phyloP scores from a whole-genome alignment of 495 filamentous ascomycete species.

The Tuber magnatum region DNA sequence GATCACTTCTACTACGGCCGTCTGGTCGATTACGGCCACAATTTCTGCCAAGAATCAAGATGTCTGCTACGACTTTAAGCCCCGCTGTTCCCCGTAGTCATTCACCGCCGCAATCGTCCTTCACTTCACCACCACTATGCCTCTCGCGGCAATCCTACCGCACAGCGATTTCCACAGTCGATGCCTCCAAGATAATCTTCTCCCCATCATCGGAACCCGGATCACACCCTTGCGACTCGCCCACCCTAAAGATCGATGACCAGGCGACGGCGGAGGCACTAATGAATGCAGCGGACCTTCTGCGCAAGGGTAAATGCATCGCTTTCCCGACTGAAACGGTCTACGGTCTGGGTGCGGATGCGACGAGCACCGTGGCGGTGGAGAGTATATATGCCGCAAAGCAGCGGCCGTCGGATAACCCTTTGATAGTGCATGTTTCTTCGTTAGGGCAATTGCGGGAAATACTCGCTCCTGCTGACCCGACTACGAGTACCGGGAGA shows the following conservation, averaged over 20 bases:
- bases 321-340: conserved; percentile 98
- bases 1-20: background rate
- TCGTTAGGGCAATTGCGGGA: conserved; percentile 69
- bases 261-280: conserved; percentile 18
- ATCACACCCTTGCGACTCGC: conserved; percentile 36
- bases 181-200: conserved; percentile 27
- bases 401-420: conserved; percentile 84
- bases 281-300: conserved; percentile 21
- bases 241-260: conserved; percentile 27
- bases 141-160: conserved; percentile 25
- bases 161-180: conserved; percentile 22
- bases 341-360: conserved; percentile 92
- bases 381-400: conserved; percentile 86
- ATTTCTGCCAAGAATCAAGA: background rate
- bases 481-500: conserved; percentile 26
- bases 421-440: conserved; percentile 83
- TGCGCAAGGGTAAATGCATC: conserved; percentile 46
- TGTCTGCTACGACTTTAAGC: background rate
- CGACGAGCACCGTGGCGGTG: conserved; percentile 76
- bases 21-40: background rate
- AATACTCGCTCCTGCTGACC: conserved; percentile 47
- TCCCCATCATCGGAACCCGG: conserved; percentile 22
- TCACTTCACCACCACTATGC: conserved; percentile 10
- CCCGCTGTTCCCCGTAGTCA: background rate
- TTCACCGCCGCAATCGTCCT: background rate